Percentiles rank a stretch among this genome's conserved stretches.
phyloP scores from a whole-genome alignment of 148 eudicot genomes.

The Chenopodium quinoa region DNA sequence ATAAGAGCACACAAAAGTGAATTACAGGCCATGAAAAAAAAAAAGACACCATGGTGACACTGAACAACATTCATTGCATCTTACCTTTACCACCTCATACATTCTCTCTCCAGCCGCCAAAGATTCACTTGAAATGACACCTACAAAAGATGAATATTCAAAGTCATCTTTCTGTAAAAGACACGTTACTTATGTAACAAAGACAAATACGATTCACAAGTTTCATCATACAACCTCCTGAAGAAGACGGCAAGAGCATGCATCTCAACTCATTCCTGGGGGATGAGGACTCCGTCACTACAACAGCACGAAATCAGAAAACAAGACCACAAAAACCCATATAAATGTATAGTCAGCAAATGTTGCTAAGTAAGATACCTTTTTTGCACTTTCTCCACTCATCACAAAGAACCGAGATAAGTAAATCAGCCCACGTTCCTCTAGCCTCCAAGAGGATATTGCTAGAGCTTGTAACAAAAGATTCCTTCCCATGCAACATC shows the following conservation, averaged over 20 bases:
- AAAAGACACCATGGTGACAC: not conserved
- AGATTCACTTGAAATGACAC: slow-evolving; percentile 57
- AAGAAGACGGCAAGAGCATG: slow-evolving; percentile 50
- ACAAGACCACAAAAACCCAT: slow-evolving; percentile 13
- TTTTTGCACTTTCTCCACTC: slow-evolving; percentile 97
- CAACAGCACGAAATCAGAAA: slow-evolving; percentile 23
- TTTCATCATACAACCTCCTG: slow-evolving; percentile 39
- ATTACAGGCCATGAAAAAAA: not conserved
- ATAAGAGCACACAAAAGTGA: not conserved
- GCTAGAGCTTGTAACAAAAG: slow-evolving; percentile 45
- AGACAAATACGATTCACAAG: slow-evolving; percentile 1
- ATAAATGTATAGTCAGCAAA: slow-evolving; percentile 1
- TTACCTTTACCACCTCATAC: slow-evolving; percentile 84
- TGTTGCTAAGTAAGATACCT: slow-evolving; percentile 44
- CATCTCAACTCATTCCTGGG: slow-evolving; percentile 74
- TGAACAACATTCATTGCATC: not conserved
- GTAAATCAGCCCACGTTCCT: slow-evolving; percentile 82
- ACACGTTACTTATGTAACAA: not conserved
- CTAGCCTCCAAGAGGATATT: slow-evolving; percentile 56
- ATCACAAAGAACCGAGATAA: slow-evolving; percentile 64
- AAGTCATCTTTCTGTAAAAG: not conserved
- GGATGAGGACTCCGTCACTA: slow-evolving; percentile 88
- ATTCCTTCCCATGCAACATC: slow-evolving; percentile 44
- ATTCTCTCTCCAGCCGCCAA: slow-evolving; percentile 81
- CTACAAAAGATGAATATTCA: slow-evolving; percentile 28